These are phyloP conservation scores for Calycina herbarum DNA, from an alignment of 2,329 filamentous ascomycete genomes.

Conservation along the genomic window DNA sequence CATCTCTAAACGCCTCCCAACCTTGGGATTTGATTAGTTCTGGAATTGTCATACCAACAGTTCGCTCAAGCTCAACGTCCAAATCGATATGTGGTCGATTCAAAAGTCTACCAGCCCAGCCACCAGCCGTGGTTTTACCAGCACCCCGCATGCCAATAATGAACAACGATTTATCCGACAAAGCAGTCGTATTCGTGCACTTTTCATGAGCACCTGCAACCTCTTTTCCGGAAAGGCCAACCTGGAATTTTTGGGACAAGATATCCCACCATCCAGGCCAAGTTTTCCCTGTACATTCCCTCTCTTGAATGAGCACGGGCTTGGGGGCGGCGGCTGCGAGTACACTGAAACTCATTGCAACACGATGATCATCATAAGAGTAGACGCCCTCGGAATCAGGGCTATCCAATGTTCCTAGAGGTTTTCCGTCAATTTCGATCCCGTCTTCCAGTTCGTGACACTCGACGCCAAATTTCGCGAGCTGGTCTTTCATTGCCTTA, in stretches of 20 bases:
- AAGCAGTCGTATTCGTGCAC: slow-evolving; percentile 40
- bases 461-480: slow-evolving; percentile 87
- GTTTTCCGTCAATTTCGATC: slow-evolving; percentile 68
- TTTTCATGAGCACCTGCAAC: slow-evolving; percentile 40
- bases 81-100: slow-evolving; percentile 81
- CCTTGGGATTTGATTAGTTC: slow-evolving; percentile 76
- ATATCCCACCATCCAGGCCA: slow-evolving; percentile 99
- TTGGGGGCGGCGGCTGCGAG: slow-evolving; percentile 70
- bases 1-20: slow-evolving; percentile 85
- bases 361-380: slow-evolving; percentile 96
- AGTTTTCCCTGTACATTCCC: slow-evolving; percentile 93
- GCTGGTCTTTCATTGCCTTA: slow-evolving; percentile 88
- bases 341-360: slow-evolving; percentile 98
- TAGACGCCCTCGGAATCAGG: slow-evolving; percentile 70
- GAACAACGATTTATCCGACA: slow-evolving; percentile 70
- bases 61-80: slow-evolving; percentile 80
- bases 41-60: slow-evolving; percentile 74
- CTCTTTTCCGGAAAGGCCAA: slow-evolving; percentile 71
- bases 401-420: slow-evolving; percentile 48
- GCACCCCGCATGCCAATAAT: slow-evolving; percentile 97
- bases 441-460: slow-evolving; percentile 91
- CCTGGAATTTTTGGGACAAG: slow-evolving; percentile 74
- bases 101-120: slow-evolving; percentile 77
- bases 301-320: slow-evolving; percentile 78
- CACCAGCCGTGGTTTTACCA: slow-evolving; percentile 91